phyloP scores from a whole-genome alignment of 2,329 filamentous ascomycete genomes.

The Stachybotrys chlorohalonatus region DNA sequence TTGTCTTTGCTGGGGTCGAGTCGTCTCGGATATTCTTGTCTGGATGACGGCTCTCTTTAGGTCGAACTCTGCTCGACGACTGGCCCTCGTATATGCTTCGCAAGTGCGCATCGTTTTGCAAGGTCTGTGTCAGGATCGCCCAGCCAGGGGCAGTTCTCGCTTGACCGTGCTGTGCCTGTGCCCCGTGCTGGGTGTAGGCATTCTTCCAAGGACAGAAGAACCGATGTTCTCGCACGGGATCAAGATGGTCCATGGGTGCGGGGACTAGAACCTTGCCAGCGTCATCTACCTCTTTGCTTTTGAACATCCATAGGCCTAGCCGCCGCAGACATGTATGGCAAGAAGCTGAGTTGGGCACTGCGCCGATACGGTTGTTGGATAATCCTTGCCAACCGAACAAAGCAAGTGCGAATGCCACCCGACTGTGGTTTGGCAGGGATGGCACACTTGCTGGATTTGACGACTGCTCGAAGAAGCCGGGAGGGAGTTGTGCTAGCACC shows the following conservation, averaged over 20 bases:
- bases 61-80: constrained; percentile 3
- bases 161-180: constrained; percentile 20
- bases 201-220: constrained; percentile 81
- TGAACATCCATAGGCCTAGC: constrained; percentile 90
- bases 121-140: constrained; percentile 42
- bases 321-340: constrained; percentile 84
- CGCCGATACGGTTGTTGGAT: constrained; percentile 41
- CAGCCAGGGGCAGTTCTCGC: constrained; percentile 39
- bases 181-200: constrained; percentile 45
- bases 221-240: constrained; percentile 64
- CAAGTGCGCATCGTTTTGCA: constrained; percentile 51
- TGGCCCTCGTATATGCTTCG: constrained; percentile 26
- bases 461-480: constrained; percentile 43
- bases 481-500: constrained; percentile 39
- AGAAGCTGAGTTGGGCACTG: constrained; percentile 63
- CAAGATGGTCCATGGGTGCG: constrained; percentile 56
- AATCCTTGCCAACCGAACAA: constrained; percentile 70
- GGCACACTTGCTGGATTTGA: constrained; percentile 16
- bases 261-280: constrained; percentile 44
- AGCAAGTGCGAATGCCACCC: constrained; percentile 58
- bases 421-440: constrained; percentile 30
- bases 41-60: constrained; percentile 9
- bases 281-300: constrained; percentile 57
- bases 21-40: not conserved
- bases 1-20: constrained; percentile 5